Evolutionary conservation across 1,139 yeast species (phyloP).

Genomic region (Sugiyamaella pinicola): DNA sequence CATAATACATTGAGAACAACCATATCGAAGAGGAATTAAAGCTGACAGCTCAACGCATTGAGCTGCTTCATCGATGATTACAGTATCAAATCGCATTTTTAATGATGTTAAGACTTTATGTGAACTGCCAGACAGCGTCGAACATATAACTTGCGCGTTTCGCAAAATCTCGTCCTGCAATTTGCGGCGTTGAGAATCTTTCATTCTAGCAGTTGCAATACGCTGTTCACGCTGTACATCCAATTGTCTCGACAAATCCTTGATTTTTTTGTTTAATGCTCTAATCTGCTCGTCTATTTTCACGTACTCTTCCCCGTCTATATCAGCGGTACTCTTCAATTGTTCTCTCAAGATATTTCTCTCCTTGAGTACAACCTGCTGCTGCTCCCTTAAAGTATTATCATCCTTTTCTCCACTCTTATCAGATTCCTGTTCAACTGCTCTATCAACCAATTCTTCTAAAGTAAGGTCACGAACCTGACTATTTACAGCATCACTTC

Average conservation of each 20-base stretch:
- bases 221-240: constrained; percentile 74
- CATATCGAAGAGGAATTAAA: constrained; percentile 89
- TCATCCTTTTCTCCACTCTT: constrained; percentile 44
- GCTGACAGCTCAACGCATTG: constrained; percentile 95
- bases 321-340: constrained; percentile 29
- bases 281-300: constrained; percentile 41
- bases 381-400: constrained; percentile 54
- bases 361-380: constrained; percentile 53
- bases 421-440: constrained; percentile 49
- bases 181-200: constrained; percentile 77
- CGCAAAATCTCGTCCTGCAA: constrained; percentile 71
- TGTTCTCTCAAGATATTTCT: constrained; percentile 53
- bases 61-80: constrained; percentile 96
- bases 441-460: constrained; percentile 81
- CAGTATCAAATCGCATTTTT: constrained; percentile 84
- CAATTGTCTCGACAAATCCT: constrained; percentile 67
- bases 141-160: constrained; percentile 85
- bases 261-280: constrained; percentile 59
- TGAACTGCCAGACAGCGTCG: constrained; percentile 94
- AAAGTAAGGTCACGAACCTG: constrained; percentile 81
- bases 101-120: constrained; percentile 79
- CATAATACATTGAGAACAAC: constrained; percentile 89
- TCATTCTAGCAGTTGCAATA: constrained; percentile 66
- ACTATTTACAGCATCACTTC: constrained; percentile 84
- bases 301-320: constrained; percentile 25